Percentiles rank a stretch among this genome's conserved stretches.
These are phyloP conservation scores for Scedosporium minutisporum DNA, from an alignment of 2,329 filamentous ascomycete genomes.

Conservation along the genomic window DNA sequence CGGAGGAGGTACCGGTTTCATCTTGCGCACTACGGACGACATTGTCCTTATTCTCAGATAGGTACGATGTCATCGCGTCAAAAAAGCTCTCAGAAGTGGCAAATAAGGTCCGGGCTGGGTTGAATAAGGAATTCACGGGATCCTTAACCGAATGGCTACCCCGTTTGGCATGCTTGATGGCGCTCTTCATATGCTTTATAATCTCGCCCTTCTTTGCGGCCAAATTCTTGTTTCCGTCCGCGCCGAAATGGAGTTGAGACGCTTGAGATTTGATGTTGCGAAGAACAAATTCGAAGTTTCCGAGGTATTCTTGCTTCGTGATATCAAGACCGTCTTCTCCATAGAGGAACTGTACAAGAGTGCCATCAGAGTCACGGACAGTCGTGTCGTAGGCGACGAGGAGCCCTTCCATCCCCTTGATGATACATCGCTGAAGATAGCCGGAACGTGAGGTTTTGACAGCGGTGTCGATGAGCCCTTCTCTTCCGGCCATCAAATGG, in stretches of 20 bases:
- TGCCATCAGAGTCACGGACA: slow-evolving; percentile 87
- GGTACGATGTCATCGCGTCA: slow-evolving; percentile 60
- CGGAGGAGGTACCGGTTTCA: slow-evolving; percentile 18
- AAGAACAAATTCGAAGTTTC: slow-evolving; percentile 81
- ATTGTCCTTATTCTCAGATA: slow-evolving; percentile 63
- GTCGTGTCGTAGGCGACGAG: slow-evolving; percentile 89
- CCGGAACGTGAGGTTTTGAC: slow-evolving; percentile 97
- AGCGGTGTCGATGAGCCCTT: slow-evolving; percentile 96
- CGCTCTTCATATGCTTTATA: slow-evolving; percentile 72
- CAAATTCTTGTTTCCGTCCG: slow-evolving; percentile 34
- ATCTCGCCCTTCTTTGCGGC: slow-evolving; percentile 47
- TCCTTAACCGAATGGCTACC: slow-evolving; percentile 51
- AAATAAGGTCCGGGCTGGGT: slow-evolving; percentile 69
- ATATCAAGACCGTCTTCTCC: slow-evolving; percentile 94
- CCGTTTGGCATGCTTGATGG: slow-evolving; percentile 60
- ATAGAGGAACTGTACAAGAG: slow-evolving; percentile 89
- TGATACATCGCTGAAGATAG: slow-evolving; percentile 90
- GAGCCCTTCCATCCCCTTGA: slow-evolving; percentile 97
- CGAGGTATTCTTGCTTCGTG: slow-evolving; percentile 85
- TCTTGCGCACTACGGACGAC: slow-evolving; percentile 38
- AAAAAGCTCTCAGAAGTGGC: slow-evolving; percentile 86
- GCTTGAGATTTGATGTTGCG: slow-evolving; percentile 77
- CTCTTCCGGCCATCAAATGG: slow-evolving; percentile 97
- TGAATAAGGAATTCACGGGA: slow-evolving; percentile 62
- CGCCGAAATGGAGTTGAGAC: slow-evolving; percentile 61